phyloP scores from a whole-genome alignment of 140 eudicot species.

The Oenanthe javanica region DNA sequence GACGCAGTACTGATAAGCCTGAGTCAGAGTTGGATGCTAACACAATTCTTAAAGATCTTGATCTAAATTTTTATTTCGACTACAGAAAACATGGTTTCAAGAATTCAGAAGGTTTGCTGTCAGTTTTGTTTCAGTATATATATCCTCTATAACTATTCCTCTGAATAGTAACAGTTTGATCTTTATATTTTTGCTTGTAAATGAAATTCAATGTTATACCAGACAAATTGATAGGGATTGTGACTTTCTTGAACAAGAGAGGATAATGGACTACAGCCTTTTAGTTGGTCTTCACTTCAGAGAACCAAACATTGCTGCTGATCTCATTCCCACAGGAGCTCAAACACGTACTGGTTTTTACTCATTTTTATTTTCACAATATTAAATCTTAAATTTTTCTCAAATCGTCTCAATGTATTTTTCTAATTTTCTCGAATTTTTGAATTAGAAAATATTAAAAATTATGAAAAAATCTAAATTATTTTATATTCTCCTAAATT shows the following conservation, averaged over 20 bases:
- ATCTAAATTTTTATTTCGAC: conserved; percentile 80
- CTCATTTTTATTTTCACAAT: not conserved
- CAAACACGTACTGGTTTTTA: conserved; percentile 38
- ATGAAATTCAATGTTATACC: conserved; percentile 13
- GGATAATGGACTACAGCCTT: conserved; percentile 95
- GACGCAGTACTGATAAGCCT: conserved; percentile 86
- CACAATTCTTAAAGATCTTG: conserved; percentile 93
- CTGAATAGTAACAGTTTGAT: not conserved
- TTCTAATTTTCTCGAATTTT: no score
- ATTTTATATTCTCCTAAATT: no score
- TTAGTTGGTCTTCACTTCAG: conserved; percentile 88
- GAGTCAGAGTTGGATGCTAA: conserved; percentile 81
- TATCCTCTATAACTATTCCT: not conserved
- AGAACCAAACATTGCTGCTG: conserved; percentile 43
- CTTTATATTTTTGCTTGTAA: not conserved
- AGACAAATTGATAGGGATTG: conserved; percentile 92
- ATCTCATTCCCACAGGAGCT: conserved; percentile 39
- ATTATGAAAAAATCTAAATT: no score
- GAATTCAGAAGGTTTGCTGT: conserved; percentile 63
- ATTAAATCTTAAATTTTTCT: not conserved
- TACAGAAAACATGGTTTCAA: conserved; percentile 82
- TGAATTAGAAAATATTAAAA: no score
- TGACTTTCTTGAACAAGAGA: conserved; percentile 90
- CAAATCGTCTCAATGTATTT: no score
- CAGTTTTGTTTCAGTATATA: not conserved